Evolutionary conservation across 768 basidiomycete genomes (phyloP).

Genomic region (Leccinellum luteum): DNA sequence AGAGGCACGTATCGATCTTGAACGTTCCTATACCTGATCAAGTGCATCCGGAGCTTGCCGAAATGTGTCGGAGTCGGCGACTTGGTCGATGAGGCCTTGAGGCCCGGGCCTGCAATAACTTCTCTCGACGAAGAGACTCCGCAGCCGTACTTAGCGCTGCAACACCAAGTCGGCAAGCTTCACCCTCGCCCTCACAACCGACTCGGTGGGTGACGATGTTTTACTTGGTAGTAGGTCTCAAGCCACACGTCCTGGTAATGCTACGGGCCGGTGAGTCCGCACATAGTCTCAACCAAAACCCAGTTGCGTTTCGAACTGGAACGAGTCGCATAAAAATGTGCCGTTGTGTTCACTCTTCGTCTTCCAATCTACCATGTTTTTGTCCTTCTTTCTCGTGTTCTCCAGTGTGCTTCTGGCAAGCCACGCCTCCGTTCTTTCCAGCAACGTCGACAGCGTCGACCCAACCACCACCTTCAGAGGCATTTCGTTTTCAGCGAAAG

Average conservation of each 20-base stretch:
- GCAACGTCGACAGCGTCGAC: not conserved
- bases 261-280: not conserved
- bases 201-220: not conserved
- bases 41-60: too few species aligned
- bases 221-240: not conserved
- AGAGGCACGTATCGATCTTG: too few species aligned
- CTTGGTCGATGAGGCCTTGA: too few species aligned
- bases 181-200: not conserved
- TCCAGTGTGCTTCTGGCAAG: constrained; percentile 34
- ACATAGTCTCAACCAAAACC: constrained; percentile 7
- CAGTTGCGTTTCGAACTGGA: constrained; percentile 13
- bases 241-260: not conserved
- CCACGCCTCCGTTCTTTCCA: constrained; percentile 20
- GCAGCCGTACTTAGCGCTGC: not conserved
- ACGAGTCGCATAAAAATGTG: constrained; percentile 4
- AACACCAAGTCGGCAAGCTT: not conserved
- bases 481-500: constrained; percentile 21
- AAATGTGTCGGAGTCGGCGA: too few species aligned
- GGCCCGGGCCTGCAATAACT: too few species aligned
- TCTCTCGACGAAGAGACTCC: too few species aligned
- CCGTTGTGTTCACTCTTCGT: not conserved
- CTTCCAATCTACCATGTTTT: constrained; percentile 14
- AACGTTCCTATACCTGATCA: too few species aligned
- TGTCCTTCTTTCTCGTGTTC: constrained; percentile 4
- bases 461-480: constrained; percentile 8